Evolutionary conservation across 371 early-diverging fungal species (phyloP).

Genomic region (Cokeromyces recurvatus): DNA sequence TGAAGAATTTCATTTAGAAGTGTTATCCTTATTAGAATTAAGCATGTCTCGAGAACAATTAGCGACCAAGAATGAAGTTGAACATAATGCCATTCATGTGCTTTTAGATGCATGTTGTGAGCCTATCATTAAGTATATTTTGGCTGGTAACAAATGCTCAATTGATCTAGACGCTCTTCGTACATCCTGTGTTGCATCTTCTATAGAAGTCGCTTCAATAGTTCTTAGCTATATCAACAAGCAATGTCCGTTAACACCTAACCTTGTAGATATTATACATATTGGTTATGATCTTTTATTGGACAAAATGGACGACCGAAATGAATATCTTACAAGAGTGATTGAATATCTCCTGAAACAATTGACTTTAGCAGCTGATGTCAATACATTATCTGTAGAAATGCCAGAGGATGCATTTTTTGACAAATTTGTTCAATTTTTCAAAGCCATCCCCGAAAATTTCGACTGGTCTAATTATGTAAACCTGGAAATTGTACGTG

Average conservation of each 20-base stretch:
- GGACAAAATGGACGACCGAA: neutral
- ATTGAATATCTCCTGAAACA: constrained; percentile 18
- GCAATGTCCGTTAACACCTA: constrained; percentile 9
- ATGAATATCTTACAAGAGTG: constrained; percentile 6
- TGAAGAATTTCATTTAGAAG: constrained; percentile 13
- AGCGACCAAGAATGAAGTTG: constrained; percentile 5
- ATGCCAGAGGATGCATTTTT: constrained; percentile 20
- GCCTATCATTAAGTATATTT: constrained; percentile 23
- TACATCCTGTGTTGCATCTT: constrained; percentile 16
- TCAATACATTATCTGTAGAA: constrained; percentile 11
- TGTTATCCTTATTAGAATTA: constrained; percentile 21
- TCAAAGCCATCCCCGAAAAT: neutral
- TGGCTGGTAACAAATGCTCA: constrained; percentile 23
- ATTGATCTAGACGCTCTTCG: constrained; percentile 10
- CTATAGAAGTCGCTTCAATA: constrained; percentile 19
- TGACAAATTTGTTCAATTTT: constrained; percentile 9
- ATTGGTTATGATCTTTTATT: constrained; percentile 15
- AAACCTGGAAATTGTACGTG: constrained; percentile 37
- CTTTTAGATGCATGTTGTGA: constrained; percentile 24
- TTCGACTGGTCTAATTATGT: constrained; percentile 15
- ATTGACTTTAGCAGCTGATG: constrained; percentile 18
- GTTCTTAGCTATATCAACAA: constrained; percentile 7
- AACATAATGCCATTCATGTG: constrained; percentile 6
- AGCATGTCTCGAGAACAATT: too few species aligned
- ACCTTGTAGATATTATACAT: constrained; percentile 17